Evolutionary conservation across 805 yeast genomes (phyloP), one percentile per base, ranked within the genome.

Genomic region (Cyberlindnera subsufficiens): DNA sequence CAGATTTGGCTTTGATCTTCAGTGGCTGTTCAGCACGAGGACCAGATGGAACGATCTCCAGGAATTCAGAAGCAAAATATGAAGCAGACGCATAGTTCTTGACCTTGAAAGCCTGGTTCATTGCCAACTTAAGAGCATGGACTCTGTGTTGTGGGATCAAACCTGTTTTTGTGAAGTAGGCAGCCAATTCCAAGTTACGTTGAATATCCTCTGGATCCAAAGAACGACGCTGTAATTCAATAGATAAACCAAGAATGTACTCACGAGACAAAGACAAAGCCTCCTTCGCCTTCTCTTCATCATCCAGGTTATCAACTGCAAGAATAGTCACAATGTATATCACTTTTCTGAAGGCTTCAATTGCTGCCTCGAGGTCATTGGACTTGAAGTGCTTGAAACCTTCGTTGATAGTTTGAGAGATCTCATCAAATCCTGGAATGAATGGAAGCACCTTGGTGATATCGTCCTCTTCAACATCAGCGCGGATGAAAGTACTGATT

Each of bases 121-220:
- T 86, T 32, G 99, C 99, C 43, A 89, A 96, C 63, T 88, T 95
- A 55, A 89, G 72, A 11, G 98, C 96, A 58, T 88, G 83, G 42
- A 83, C 78, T 46, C 84, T 78, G 65, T 93, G 99, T 7, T 84
- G 82, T 30, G 86, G 81, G 50, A 84, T 87, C 54, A 93, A 74
- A 51, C 84, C 77, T 22, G 90, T 82, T 59, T 78, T 81, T 13
- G 99, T 88, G 71, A 93, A 95, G 66, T 91, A 91, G 1, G 98
- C 95, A 6, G 99, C 98, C 52, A 93, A 71, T 65, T 93, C 98
- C 59, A 93, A 73, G 64, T 88, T 90, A 50, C 98, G 84, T 64
- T 88, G 84, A 42, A 84, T 71, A 47, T 82, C 81, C 27, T 75
- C 74, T 10, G 81, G 72, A 29, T 84, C 86, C 45, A 95, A 66